Evolutionary conservation across 148 eudicot genomes (phyloP), one percentile per base, ranked within the genome.

Genomic region (Cornus florida): DNA sequence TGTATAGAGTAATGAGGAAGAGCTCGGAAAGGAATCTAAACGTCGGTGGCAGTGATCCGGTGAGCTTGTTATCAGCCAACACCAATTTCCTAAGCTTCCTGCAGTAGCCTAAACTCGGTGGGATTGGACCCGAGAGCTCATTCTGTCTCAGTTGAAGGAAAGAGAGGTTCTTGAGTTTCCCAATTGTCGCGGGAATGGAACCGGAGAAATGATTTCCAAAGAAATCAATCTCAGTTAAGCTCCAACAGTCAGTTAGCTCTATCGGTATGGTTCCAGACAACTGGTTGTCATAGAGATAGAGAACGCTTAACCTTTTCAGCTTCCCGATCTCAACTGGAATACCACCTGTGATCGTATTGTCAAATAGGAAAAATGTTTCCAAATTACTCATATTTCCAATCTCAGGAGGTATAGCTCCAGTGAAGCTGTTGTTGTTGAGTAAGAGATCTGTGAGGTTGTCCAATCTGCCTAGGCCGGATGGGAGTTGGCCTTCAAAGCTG

Each of bases 141-240:
- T 94, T 94, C 86, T 94, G 97, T 87, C 98, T 92, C 66, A 94
- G 75, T n/a, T 86, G 95, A 75, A 94, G 93, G 59, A 90, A 76
- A 74, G 83, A 85, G 6, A 94, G 86, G 68, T 91, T 90, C 75
- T 82, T 82, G 16, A 94, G 87, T 79, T 83, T 90, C 73, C 97
- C 98, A 65, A 92, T 85, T 11, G 90, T 77, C 39, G 84, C 78
- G 73, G 98, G 98, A 84, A 94, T 92, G 2, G 83, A 60, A 8
- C 98, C 98, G 3, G 92, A 76, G 65, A 94, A 88, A 2, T 79
- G 90, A 71, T 92, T 92, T 7, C 97, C 97, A 7, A 90, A 94
- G 84, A 94, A 92, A 85, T 94, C 98, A 64, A 94, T 78, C 60
- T 90, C 88, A 2, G 84, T 82, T 38, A 94, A 81, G 62, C 91